Percentiles rank a stretch among this genome's conserved stretches.
Evolutionary conservation across 257 asterid genomes (phyloP).

Genomic region (Henckelia pumila): DNA sequence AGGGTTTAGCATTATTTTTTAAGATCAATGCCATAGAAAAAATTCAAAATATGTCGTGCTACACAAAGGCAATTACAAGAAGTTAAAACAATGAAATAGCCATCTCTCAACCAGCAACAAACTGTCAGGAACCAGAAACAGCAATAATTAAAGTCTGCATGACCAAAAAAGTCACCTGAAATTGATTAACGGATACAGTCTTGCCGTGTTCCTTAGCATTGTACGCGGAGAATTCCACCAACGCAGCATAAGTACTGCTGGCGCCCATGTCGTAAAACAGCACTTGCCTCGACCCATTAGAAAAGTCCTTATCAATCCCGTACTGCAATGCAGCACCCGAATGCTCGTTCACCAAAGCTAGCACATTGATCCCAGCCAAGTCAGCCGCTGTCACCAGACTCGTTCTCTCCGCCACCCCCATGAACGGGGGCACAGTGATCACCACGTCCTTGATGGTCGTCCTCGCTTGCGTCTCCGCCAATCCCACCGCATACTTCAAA

Average conservation of each 20-base stretch:
- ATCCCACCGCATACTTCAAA: slow-evolving; percentile 62
- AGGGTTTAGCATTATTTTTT: neutral
- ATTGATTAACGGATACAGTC: slow-evolving; percentile 78
- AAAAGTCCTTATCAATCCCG: slow-evolving; percentile 94
- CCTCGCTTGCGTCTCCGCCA: slow-evolving; percentile 75
- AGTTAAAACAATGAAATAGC: neutral
- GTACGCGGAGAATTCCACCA: slow-evolving; percentile 88
- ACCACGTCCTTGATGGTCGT: slow-evolving; percentile 77
- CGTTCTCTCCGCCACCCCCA: slow-evolving; percentile 85
- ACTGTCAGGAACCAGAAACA: neutral
- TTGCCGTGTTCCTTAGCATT: slow-evolving; percentile 78
- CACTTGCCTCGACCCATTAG: slow-evolving; percentile 79
- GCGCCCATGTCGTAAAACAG: slow-evolving; percentile 98
- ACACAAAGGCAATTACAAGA: slow-evolving; percentile 9
- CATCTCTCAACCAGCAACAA: neutral
- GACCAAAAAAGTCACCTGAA: slow-evolving; percentile 57
- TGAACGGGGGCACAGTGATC: slow-evolving; percentile 82
- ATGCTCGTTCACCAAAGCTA: slow-evolving; percentile 89
- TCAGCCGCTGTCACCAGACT: slow-evolving; percentile 79
- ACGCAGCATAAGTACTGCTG: slow-evolving; percentile 86
- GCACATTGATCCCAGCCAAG: slow-evolving; percentile 87
- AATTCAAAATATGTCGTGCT: neutral
- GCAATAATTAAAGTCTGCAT: neutral
- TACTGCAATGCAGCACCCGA: slow-evolving; percentile 97
- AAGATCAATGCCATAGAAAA: neutral